Evolutionary conservation across 2,329 filamentous ascomycete genomes (phyloP).

Genomic region (Triangularia setosa): DNA sequence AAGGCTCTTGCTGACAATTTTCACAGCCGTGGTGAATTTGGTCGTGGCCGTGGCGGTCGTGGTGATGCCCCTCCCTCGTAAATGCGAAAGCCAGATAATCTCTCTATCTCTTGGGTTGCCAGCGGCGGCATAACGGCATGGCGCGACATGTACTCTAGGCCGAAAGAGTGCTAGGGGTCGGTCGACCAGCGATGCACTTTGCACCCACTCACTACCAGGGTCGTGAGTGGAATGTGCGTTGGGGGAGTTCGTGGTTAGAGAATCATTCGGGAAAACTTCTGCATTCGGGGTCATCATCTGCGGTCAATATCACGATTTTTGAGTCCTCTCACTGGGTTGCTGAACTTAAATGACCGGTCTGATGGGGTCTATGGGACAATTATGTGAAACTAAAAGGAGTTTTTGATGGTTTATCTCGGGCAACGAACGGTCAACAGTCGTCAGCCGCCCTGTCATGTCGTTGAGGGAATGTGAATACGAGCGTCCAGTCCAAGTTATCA

Average conservation of each 20-base stretch:
- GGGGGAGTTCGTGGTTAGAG: constrained; percentile 24
- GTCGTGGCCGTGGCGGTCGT: constrained; percentile 81
- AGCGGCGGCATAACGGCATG: constrained; percentile 26
- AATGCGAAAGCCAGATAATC: constrained; percentile 30
- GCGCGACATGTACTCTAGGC: constrained; percentile 45
- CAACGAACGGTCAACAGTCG: not conserved
- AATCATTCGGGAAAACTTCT: constrained; percentile 24
- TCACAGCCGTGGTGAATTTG: constrained; percentile 75
- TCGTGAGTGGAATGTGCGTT: constrained; percentile 33
- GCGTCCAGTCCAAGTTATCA: not conserved
- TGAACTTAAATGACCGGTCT: not conserved
- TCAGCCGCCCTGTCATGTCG: not conserved
- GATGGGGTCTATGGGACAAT: not conserved
- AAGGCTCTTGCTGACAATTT: constrained; percentile 34
- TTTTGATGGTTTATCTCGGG: constrained; percentile 3
- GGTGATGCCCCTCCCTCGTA: constrained; percentile 68
- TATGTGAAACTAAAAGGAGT: constrained; percentile 4
- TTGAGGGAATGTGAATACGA: not conserved
- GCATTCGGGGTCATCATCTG: constrained; percentile 25
- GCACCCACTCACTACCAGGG: constrained; percentile 23
- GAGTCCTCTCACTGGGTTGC: constrained; percentile 16
- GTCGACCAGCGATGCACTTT: constrained; percentile 30
- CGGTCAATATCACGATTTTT: constrained; percentile 24
- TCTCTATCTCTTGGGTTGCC: constrained; percentile 27
- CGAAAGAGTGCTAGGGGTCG: constrained; percentile 28